These are phyloP conservation scores for Xylariaceae sp. DNA, from an alignment of 2,329 filamentous ascomycete species.

Conservation along the genomic window DNA sequence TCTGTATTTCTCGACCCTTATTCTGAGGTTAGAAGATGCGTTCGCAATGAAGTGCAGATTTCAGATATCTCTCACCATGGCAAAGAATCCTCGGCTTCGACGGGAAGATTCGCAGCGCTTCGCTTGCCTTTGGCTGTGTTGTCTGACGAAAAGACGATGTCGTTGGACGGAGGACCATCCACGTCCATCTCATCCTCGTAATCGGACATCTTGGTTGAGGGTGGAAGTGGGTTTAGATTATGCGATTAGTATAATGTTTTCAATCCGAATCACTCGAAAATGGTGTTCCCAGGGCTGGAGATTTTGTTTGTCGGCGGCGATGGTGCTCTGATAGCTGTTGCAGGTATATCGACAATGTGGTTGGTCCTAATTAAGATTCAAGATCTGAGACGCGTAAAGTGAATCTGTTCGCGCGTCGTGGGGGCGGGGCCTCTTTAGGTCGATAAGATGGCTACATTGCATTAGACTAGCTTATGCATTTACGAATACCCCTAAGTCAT, in stretches of 20 bases:
- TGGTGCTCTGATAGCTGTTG: background rate
- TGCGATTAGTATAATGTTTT: too few species aligned
- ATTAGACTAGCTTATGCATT: too few species aligned
- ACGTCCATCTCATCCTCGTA: conserved; percentile 68
- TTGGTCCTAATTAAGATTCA: too few species aligned
- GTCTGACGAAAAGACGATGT: conserved; percentile 74
- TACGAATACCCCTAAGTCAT: too few species aligned
- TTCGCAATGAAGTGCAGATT: background rate
- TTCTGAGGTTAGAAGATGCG: conserved; percentile 48
- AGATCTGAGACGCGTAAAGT: conserved; percentile 40
- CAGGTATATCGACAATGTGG: too few species aligned
- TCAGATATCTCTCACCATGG: conserved; percentile 72
- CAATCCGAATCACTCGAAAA: too few species aligned
- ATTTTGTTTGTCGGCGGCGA: background rate
- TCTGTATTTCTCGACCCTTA: conserved; percentile 90
- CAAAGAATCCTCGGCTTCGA: conserved; percentile 91
- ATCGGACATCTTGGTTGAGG: conserved; percentile 65
- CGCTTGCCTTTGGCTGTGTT: conserved; percentile 84
- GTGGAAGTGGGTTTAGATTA: too few species aligned
- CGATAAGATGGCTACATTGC: background rate
- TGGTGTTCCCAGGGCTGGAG: background rate
- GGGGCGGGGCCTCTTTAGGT: conserved; percentile 4
- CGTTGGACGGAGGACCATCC: conserved; percentile 57
- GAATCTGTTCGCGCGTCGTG: conserved; percentile 35
- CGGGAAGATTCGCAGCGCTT: conserved; percentile 88